Base-by-base conservation (phyloP, 2,329 filamentous ascomycete species). In the Hypoxylon sp. region DNA sequence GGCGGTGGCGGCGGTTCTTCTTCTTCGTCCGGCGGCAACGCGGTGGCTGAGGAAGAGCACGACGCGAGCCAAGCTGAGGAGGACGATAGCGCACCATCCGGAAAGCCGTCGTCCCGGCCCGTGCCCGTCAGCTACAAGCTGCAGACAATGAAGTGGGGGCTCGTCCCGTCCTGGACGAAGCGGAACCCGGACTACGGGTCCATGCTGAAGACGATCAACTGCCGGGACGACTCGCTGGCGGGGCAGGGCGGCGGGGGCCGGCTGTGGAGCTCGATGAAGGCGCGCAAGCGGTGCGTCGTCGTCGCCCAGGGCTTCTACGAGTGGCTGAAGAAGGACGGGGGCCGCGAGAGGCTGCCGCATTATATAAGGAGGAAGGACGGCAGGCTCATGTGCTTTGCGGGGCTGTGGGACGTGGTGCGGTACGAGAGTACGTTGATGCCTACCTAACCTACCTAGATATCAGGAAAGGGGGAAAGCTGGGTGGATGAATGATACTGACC, bases 201-300 rank as follows among this genome's bases (percentile, higher is more conserved):
- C 1, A 83, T 93, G 76, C 84, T 97, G 82, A 92, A 91, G 73
- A 97, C 93, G 0, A 98, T 98, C 77, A 98, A 99, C 78, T 98
- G 94, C 76, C 89, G 94, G 2, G 92, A 94, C 73, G 94, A 98
- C 77, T 95, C 92, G 0, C 81, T 98, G 19, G 82, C 87, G 5
- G 86, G 89, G 8, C 84, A 90, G 7, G 86, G 89, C 4, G 93
- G 94, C 10, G 91, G n/a, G n/a, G n/a, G n/a, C n/a, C n/a, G n/a
- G n/a, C n/a, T 98, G 89, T 98, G 95, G 95, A 90, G 87, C 43
- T 88, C 86, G 0, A 96, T 98, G 91, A 97, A 97, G 79, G 88
- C 89, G 64, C 87, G 85, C 70, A 97, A 97, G 79, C 85, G 95
- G 28, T 98, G 95, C 75, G 83, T 98, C 20, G 88, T 98, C 8